These are phyloP conservation scores for Tulasnella sp. DNA, from an alignment of 768 basidiomycete genomes.

Conservation along the genomic window DNA sequence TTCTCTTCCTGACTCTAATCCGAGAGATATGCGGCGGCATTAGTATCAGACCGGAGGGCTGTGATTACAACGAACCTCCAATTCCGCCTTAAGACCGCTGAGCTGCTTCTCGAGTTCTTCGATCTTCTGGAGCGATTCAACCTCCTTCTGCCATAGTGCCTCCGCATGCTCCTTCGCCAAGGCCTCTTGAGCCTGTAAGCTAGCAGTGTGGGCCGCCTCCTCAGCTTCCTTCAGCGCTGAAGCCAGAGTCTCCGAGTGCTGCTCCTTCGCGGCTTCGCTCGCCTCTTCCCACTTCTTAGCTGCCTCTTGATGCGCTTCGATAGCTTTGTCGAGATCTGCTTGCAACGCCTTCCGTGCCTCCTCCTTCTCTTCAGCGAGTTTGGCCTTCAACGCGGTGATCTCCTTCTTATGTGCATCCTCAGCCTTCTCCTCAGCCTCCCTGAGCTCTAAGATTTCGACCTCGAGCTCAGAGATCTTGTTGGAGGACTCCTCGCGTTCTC, in stretches of 20 bases:
- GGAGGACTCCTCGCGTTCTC: constrained; percentile 61
- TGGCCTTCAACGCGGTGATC: constrained; percentile 38
- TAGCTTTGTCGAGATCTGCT: constrained; percentile 44
- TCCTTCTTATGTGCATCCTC: constrained; percentile 51
- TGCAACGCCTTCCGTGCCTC: constrained; percentile 34
- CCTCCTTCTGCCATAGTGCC: constrained; percentile 20
- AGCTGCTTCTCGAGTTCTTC: constrained; percentile 27
- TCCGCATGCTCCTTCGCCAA: constrained; percentile 18
- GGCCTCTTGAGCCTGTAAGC: constrained; percentile 38
- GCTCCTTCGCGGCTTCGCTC: constrained; percentile 39
- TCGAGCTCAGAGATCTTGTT: constrained; percentile 72
- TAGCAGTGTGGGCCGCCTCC: constrained; percentile 1
- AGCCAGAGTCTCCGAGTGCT: constrained; percentile 40
- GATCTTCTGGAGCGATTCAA: constrained; percentile 13
- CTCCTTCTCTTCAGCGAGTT: constrained; percentile 12
- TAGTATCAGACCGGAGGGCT: neutral
- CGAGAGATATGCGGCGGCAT: neutral
- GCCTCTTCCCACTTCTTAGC: constrained; percentile 46
- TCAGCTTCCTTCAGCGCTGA: constrained; percentile 45
- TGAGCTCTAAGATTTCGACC: constrained; percentile 69
- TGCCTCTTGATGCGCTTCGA: constrained; percentile 42
- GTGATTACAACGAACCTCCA: constrained; percentile 46
- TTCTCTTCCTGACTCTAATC: constrained; percentile 58
- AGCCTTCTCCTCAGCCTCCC: constrained; percentile 55
- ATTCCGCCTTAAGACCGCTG: constrained; percentile 47